Base-by-base conservation (phyloP, 2,329 filamentous ascomycete species). In the Cladosporium cucumerinum region DNA sequence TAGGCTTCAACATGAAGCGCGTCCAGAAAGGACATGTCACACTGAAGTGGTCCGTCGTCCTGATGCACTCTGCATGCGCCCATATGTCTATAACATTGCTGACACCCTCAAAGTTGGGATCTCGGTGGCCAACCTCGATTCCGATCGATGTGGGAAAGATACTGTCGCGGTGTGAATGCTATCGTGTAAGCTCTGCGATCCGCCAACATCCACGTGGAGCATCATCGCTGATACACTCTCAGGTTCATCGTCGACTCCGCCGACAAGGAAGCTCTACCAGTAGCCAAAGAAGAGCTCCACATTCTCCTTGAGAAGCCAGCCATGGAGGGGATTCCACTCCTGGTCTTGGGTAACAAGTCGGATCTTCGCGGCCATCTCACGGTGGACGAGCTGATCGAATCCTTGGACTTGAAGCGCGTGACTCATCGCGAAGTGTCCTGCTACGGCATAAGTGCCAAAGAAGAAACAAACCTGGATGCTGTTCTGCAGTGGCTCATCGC, bases 1-100 rank as follows among this genome's bases (percentile, higher is more conserved):
- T 99, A 73, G 95, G 95, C 70, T 98, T 98, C 84, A 99, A 98
- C 80, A 97, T 97, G 88, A 98, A 98, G 85, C 89, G 91, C 71
- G 93, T 99, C 73, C 93, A 97, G 81, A 94, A 95, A 76, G 95
- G 95, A 72, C 94, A 98, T 86, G 95, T 99, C 78, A 96, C 95
- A 72, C 85, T 99, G 74, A 98, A 98, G 81, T 99, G 95, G 87
- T 89, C 23, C 3, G 60, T 62, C 14, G 18, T 21, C 12, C 12
- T 36, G 25, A 14, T n/a, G 34, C 21, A 59, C 6, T 5, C 8
- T 32, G 28, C 12, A 23, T 51, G 4, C 23, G 6, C 21, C n/a
- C 11, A 8, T 5, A 39, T 34, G 11, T 57, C 21, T 48, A 26
- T 25, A 23, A 26, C 49, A 67, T 63, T 59, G 55, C 71, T 77